These are phyloP conservation scores for Beauveria rudraprayagi DNA, from an alignment of 2,329 filamentous ascomycete genomes.

Conservation along the genomic window DNA sequence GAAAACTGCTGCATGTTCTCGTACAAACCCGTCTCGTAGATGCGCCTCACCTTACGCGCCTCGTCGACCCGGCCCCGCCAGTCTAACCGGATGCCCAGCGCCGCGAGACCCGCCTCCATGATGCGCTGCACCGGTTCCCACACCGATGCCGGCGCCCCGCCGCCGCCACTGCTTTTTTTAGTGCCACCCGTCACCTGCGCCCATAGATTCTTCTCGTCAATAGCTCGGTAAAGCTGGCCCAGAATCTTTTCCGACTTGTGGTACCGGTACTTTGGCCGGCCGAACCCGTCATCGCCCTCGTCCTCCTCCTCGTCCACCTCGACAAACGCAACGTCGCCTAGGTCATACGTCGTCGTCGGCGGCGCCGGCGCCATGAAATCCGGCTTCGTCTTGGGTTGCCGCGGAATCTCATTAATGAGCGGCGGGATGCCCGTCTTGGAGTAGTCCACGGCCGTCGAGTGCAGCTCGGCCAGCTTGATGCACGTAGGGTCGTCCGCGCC, in stretches of 20 bases:
- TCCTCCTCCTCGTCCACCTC: conserved; percentile 29
- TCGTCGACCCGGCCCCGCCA: conserved; percentile 28
- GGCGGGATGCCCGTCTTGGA: conserved; percentile 64
- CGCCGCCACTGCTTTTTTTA: background rate
- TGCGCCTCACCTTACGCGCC: conserved; percentile 29
- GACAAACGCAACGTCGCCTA: conserved; percentile 33
- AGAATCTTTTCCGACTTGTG: conserved; percentile 63
- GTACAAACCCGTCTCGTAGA: conserved; percentile 38
- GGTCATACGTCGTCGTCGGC: conserved; percentile 35
- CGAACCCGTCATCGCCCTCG: conserved; percentile 33
- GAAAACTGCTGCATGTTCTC: conserved; percentile 36
- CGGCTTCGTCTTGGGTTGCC: conserved; percentile 33
- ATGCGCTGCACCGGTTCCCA: conserved; percentile 27
- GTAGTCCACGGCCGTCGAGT: conserved; percentile 67
- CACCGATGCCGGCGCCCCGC: conserved; percentile 20
- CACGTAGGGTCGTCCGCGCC: conserved; percentile 50
- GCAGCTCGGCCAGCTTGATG: conserved; percentile 48
- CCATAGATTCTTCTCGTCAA: conserved; percentile 66
- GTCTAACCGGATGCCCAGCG: background rate
- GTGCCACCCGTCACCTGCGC: conserved; percentile 10
- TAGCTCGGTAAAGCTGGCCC: conserved; percentile 60
- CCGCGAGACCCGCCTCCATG: conserved; percentile 19
- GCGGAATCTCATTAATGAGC: conserved; percentile 35
- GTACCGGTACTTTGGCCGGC: conserved; percentile 41
- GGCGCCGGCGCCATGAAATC: conserved; percentile 44